These are phyloP conservation scores for Hypoxylon rickii DNA, from an alignment of 495 filamentous ascomycete genomes.

Conservation along the genomic window DNA sequence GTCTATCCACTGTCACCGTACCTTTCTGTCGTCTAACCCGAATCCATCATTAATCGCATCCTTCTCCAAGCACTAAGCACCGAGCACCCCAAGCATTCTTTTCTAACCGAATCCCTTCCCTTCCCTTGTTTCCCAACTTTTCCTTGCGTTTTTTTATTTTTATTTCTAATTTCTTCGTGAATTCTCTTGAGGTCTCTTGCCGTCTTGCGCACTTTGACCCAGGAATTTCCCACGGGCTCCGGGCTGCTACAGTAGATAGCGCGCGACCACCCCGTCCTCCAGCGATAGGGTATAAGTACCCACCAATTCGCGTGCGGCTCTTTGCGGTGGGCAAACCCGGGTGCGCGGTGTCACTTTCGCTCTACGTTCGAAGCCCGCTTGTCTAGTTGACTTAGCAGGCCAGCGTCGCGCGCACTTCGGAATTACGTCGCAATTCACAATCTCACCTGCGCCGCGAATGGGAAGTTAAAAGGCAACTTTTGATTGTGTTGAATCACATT, in stretches of 20 bases:
- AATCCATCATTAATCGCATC: conserved; percentile 33
- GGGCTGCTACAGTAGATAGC: conserved; percentile 27
- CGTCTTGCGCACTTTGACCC: conserved; percentile 23
- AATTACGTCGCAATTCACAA: conserved; percentile 17
- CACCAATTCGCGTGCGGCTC: conserved; percentile 35
- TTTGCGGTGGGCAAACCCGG: conserved; percentile 25
- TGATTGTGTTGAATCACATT: conserved; percentile 24
- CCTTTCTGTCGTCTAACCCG: conserved; percentile 26
- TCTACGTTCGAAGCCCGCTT: conserved; percentile 12
- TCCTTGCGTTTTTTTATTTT: conserved; percentile 1
- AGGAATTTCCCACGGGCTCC: conserved; percentile 22
- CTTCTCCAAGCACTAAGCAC: too few relatives aligned
- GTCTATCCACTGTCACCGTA: conserved; percentile 30
- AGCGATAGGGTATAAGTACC: conserved; percentile 32
- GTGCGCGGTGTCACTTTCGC: conserved; percentile 28
- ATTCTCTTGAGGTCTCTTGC: conserved; percentile 17
- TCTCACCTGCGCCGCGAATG: conserved; percentile 19
- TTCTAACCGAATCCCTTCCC: conserved; percentile 26
- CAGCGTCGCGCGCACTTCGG: conserved; percentile 14
- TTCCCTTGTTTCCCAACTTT: conserved; percentile 16
- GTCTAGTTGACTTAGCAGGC: conserved; percentile 10
- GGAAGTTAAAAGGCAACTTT: conserved; percentile 19
- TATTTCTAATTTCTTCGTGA: conserved; percentile 1
- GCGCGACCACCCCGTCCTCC: conserved; percentile 26
- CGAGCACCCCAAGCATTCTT: conserved; percentile 19